These are phyloP conservation scores for Rhynchospora tenuis DNA, from an alignment of 176 grass and related monocot genomes.

Conservation along the genomic window DNA sequence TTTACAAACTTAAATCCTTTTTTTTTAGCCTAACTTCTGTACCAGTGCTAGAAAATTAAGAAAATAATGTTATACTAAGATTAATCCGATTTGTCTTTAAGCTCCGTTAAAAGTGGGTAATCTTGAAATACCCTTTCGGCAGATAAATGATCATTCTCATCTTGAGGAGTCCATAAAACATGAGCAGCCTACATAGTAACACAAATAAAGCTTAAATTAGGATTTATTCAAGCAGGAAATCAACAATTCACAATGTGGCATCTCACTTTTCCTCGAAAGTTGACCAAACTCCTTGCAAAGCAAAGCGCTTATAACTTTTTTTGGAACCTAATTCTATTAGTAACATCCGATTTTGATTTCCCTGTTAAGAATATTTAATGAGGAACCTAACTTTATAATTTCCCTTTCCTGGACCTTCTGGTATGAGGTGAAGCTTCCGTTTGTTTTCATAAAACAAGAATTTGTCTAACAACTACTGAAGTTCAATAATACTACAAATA, in stretches of 20 bases:
- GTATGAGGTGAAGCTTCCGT: background rate
- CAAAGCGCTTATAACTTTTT: background rate
- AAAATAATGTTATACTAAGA: background rate
- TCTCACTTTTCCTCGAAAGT: background rate
- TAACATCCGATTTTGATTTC: background rate
- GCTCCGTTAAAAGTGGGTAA: slow-evolving; percentile 4
- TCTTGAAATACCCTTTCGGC: background rate
- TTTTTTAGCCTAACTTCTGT: background rate
- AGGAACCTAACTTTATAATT: background rate
- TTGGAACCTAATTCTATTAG: background rate
- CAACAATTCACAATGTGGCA: background rate
- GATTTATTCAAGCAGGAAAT: background rate
- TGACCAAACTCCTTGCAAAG: background rate
- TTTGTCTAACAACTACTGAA: background rate
- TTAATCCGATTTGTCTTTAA: slow-evolving; percentile 1
- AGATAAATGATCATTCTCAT: slow-evolving; percentile 10
- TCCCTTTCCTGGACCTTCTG: background rate
- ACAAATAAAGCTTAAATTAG: slow-evolving; percentile 2
- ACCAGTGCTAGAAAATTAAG: background rate
- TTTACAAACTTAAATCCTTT: background rate
- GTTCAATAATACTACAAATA: too few relatives aligned
- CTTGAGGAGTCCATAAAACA: slow-evolving; percentile 21
- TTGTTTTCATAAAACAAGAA: background rate
- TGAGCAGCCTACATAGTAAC: background rate
- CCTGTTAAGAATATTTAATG: background rate